Percentiles rank a stretch among this genome's conserved stretches.
Evolutionary conservation across 495 filamentous ascomycete species (phyloP).

Genomic region (Penicillium chermesinum): DNA sequence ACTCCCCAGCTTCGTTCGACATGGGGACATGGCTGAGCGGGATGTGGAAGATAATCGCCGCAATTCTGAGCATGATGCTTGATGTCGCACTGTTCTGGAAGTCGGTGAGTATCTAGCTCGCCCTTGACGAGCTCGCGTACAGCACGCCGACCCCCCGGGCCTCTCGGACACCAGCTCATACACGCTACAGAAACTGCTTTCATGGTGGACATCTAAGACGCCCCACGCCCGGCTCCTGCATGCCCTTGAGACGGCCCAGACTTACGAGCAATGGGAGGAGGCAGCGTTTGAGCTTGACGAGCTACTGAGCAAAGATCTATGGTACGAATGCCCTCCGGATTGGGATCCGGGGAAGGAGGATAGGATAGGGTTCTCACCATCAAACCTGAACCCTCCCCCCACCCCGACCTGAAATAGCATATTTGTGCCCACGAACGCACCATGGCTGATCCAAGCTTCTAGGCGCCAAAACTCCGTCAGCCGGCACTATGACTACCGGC

Average conservation of each 20-base stretch:
- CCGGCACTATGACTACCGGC: slow-evolving; percentile 80
- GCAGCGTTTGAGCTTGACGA: slow-evolving; percentile 76
- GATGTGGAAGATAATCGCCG: slow-evolving; percentile 34
- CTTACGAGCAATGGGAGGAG: slow-evolving; percentile 80
- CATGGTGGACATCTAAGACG: slow-evolving; percentile 40
- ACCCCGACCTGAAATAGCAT: too few species aligned
- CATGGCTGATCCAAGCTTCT: too few species aligned
- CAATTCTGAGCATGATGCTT: slow-evolving; percentile 50
- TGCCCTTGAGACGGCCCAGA: slow-evolving; percentile 54
- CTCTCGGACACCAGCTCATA: not conserved
- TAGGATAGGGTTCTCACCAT: too few species aligned
- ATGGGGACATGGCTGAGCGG: slow-evolving; percentile 23
- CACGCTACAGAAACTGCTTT: slow-evolving; percentile 26
- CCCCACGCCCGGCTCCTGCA: slow-evolving; percentile 29
- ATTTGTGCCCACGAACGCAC: too few species aligned
- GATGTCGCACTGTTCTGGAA: slow-evolving; percentile 64
- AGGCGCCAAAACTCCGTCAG: slow-evolving; percentile 79
- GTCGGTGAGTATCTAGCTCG: slow-evolving; percentile 54
- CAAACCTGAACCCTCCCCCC: too few species aligned
- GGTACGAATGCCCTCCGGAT: slow-evolving; percentile 43
- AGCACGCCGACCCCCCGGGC: too few species aligned
- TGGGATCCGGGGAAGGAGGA: too few species aligned
- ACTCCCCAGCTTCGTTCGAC: slow-evolving; percentile 5
- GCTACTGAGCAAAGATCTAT: slow-evolving; percentile 71
- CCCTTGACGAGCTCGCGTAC: not conserved